phyloP scores from a whole-genome alignment of 2,329 filamentous ascomycete genomes.

The Diaporthe sp. region DNA sequence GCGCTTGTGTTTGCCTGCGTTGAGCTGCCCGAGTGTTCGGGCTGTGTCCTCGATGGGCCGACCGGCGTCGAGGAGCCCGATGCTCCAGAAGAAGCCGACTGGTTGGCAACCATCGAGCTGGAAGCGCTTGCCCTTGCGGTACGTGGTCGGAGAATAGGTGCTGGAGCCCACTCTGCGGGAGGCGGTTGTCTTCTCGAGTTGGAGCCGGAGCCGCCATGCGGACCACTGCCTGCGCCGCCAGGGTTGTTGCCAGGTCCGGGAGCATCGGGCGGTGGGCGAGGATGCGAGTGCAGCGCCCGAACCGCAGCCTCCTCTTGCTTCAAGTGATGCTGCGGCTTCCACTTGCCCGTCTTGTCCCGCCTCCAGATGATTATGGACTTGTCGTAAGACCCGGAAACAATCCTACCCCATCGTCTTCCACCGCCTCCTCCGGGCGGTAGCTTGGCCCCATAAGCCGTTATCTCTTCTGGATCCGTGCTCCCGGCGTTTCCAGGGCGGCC shows the following conservation, averaged over 20 bases:
- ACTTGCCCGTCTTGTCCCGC: constrained; percentile 84
- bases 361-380: constrained; percentile 97
- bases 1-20: constrained; percentile 16
- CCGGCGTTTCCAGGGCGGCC: constrained; percentile 72
- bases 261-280: constrained; percentile 29
- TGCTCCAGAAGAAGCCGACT: constrained; percentile 16
- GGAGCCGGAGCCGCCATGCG: constrained; percentile 5
- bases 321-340: constrained; percentile 81
- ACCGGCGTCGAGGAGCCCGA: constrained; percentile 5
- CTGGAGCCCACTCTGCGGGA: not conserved
- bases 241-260: constrained; percentile 26
- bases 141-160: not conserved
- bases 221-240: constrained; percentile 11
- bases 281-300: constrained; percentile 51
- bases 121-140: constrained; percentile 28
- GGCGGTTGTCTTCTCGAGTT: constrained; percentile 22
- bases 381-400: constrained; percentile 96
- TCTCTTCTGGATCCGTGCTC: constrained; percentile 78
- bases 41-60: constrained; percentile 26
- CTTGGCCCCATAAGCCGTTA: constrained; percentile 84
- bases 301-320: constrained; percentile 77
- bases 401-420: constrained; percentile 83
- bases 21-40: constrained; percentile 1
- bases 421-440: constrained; percentile 92
- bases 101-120: constrained; percentile 26